These are phyloP conservation scores for Anacardium occidentale DNA, from an alignment of 345 rosid genomes.

Conservation along the genomic window DNA sequence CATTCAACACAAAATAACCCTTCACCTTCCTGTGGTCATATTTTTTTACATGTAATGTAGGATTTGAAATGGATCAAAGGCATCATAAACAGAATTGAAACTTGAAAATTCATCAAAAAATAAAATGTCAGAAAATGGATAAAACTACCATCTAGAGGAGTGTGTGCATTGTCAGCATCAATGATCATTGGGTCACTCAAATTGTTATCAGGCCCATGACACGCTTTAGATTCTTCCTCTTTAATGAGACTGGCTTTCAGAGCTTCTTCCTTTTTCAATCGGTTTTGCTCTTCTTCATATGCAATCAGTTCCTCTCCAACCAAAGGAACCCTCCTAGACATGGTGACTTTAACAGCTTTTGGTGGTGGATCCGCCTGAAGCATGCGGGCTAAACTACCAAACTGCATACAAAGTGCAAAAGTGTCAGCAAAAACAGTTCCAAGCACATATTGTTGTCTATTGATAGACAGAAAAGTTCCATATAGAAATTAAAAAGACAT, in stretches of 20 bases:
- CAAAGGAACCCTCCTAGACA: conserved; percentile 96
- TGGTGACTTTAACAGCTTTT: conserved; percentile 87
- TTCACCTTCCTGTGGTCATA: too few relatives aligned
- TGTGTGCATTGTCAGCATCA: conserved; percentile 51
- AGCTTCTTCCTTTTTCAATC: conserved; percentile 85
- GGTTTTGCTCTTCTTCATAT: conserved; percentile 93
- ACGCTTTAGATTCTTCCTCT: conserved; percentile 78
- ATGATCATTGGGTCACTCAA: conserved; percentile 78
- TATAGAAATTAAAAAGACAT: too few relatives aligned
- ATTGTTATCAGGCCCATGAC: conserved; percentile 53
- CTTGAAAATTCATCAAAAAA: neutral
- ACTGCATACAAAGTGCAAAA: conserved; percentile 46
- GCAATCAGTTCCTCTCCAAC: conserved; percentile 96
- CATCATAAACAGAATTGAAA: conserved; percentile 3
- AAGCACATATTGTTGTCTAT: too few relatives aligned
- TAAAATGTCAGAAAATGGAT: conserved; percentile 12
- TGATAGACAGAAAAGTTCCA: too few relatives aligned
- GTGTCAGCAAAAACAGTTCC: neutral
- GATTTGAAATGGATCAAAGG: too few relatives aligned
- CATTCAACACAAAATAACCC: too few relatives aligned
- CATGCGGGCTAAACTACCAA: conserved; percentile 91
- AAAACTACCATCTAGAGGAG: conserved; percentile 60
- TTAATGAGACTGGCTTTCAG: conserved; percentile 75
- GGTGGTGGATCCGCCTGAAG: conserved; percentile 99
- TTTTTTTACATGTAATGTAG: too few relatives aligned